Percentiles rank a stretch among this genome's conserved stretches.
Evolutionary conservation across 176 grass and related monocot species (phyloP).

Genomic region (Oryza longistaminata): DNA sequence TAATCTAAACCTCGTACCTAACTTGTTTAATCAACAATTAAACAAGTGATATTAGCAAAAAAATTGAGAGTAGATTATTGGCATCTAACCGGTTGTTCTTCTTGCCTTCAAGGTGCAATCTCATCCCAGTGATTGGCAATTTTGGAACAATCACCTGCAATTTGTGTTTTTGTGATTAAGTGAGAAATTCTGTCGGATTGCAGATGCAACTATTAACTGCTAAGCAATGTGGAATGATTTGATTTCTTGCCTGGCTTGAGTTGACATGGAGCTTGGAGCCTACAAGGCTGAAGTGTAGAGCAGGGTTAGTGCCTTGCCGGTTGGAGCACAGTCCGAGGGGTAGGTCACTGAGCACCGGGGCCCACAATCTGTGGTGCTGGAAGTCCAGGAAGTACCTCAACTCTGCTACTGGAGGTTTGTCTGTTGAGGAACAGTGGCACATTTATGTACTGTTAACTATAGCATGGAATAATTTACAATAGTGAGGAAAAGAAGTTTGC

Average conservation of each 20-base stretch:
- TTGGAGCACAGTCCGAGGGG: slow-evolving; percentile 75
- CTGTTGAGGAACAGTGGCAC: slow-evolving; percentile 32
- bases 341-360: slow-evolving; percentile 66
- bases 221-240: neutral
- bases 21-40: neutral
- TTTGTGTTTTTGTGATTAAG: slow-evolving; percentile 11
- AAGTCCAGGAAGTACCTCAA: slow-evolving; percentile 93
- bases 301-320: slow-evolving; percentile 32
- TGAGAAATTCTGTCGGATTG: slow-evolving; percentile 19
- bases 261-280: slow-evolving; percentile 82
- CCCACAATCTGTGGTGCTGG: slow-evolving; percentile 75
- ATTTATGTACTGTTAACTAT: too few relatives aligned
- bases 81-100: slow-evolving; percentile 65
- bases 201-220: neutral
- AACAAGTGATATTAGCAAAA: neutral
- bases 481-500: neutral
- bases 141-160: slow-evolving; percentile 68
- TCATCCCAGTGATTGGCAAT: slow-evolving; percentile 79
- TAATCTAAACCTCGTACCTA: neutral
- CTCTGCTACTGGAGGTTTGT: slow-evolving; percentile 71
- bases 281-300: slow-evolving; percentile 71
- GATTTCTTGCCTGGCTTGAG: slow-evolving; percentile 52
- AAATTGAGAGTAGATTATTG: neutral
- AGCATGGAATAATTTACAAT: neutral
- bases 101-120: slow-evolving; percentile 90